These are phyloP conservation scores for Fusarium longipes DNA, from an alignment of 2,329 filamentous ascomycete genomes.

Conservation along the genomic window DNA sequence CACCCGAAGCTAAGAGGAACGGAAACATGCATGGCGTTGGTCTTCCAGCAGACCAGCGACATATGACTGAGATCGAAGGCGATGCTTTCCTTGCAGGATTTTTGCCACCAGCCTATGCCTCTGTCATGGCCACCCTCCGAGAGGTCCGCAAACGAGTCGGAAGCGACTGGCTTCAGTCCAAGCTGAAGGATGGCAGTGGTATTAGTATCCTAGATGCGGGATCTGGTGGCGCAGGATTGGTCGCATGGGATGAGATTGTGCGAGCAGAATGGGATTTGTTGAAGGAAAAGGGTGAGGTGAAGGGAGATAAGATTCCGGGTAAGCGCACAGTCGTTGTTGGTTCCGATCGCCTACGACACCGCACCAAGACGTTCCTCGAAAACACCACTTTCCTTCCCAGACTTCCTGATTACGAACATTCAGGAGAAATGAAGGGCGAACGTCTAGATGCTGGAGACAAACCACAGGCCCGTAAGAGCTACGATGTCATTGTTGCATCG, in stretches of 20 bases:
- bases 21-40: conserved; percentile 73
- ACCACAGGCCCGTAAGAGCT: conserved; percentile 76
- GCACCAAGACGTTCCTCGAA: conserved; percentile 80
- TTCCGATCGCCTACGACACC: conserved; percentile 78
- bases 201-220: conserved; percentile 80
- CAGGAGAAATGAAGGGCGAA: conserved; percentile 67
- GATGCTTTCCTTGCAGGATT: conserved; percentile 77
- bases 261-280: conserved; percentile 84
- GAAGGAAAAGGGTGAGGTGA: conserved; percentile 60
- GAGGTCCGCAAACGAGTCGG: conserved; percentile 81
- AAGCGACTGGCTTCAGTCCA: conserved; percentile 73
- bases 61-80: conserved; percentile 80
- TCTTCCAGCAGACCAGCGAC: conserved; percentile 70
- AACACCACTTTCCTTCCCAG: conserved; percentile 93
- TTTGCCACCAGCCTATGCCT: conserved; percentile 77
- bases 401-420: conserved; percentile 85
- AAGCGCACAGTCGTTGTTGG: conserved; percentile 85
- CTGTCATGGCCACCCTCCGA: conserved; percentile 73
- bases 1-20: conserved; percentile 67
- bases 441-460: conserved; percentile 68
- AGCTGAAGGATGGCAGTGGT: conserved; percentile 66
- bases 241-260: conserved; percentile 82
- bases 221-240: conserved; percentile 75
- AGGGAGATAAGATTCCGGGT: conserved; percentile 65
- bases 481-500: conserved; percentile 89